Base-by-base conservation (phyloP, 176 grass and related monocot species). In the Ananas comosus region DNA sequence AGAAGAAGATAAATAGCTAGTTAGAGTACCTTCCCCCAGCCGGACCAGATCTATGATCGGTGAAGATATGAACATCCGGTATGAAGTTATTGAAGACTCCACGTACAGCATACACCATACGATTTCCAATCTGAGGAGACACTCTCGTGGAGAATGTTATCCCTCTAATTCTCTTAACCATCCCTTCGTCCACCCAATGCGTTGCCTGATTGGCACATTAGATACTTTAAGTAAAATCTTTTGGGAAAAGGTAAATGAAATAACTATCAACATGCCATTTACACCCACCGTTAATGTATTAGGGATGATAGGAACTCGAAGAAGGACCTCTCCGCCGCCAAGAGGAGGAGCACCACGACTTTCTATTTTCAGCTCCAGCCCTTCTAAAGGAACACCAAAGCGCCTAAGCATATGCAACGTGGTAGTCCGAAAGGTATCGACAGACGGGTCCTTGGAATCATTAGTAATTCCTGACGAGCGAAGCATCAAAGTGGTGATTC, bases 131-230 rank as follows among this genome's bases (percentile, higher is more conserved):
- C 66, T 96, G 81, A 22, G 93, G 74, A 27, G 93, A 87, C 50
- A 96, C 86, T 63, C 64, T 77, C n/a, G 84, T 92, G 13, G 93
- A 81, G 53, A 92, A 92, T 66, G 93, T 71, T 42, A 92, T 71
- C 48, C 93, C 93, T 76, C 93, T 90, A 78, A 97, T 97, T 78
- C 86, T 92, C 76, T 92, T 92, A 18, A 97, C 81, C 93, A 92
- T 90, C 61, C 93, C 89, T 80, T 97, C 86, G 50, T 97, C 93
- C 49, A 82, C 70, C 93, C 93, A 97, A 70, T 87, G 75, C 13
- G 80, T 63, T 48, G 84, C 86, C 93, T 92, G 76, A n/a, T 42
- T 42, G 33, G 33, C 33, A 4, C 33, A 42, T 42, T 4, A 7
- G 33, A 42, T 42, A 42, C 7, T 42, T 4, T 42, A 42, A 42